These are phyloP conservation scores for Colletotrichum tropicicola DNA, from an alignment of 2,329 filamentous ascomycete species.

Conservation along the genomic window DNA sequence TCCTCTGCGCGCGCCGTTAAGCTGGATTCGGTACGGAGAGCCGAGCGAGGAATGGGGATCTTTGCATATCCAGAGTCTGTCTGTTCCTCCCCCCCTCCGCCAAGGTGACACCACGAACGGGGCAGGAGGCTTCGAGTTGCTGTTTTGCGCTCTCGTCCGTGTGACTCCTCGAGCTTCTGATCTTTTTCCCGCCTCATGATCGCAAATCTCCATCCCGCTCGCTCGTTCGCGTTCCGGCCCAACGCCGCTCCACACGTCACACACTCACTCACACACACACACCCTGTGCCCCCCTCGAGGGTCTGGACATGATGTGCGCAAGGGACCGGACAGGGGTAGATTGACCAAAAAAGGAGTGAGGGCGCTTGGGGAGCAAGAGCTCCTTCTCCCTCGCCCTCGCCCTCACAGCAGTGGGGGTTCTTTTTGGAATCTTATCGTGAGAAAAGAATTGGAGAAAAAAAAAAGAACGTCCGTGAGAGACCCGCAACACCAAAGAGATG, in stretches of 20 bases:
- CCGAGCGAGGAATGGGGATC: slow-evolving; percentile 2
- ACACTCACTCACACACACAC: background rate
- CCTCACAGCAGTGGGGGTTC: background rate
- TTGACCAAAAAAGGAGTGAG: too few relatives aligned
- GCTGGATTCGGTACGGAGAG: slow-evolving; percentile 24
- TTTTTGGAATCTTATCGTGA: background rate
- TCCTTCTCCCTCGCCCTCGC: too few relatives aligned
- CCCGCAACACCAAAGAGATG: background rate
- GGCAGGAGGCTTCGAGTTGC: slow-evolving; percentile 1
- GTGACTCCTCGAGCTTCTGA: background rate
- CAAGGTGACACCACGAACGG: background rate
- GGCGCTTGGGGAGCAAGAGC: background rate
- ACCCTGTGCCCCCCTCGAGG: background rate
- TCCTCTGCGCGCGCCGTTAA: slow-evolving; percentile 5
- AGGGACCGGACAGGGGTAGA: background rate
- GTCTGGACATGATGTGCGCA: slow-evolving; percentile 12
- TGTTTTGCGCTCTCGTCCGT: background rate
- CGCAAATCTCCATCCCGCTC: background rate
- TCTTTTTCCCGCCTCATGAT: slow-evolving; percentile 1
- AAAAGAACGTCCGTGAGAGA: background rate
- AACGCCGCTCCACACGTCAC: background rate
- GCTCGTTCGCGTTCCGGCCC: background rate
- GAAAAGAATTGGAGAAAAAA: background rate
- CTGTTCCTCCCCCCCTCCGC: background rate
- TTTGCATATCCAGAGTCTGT: background rate